phyloP scores from a whole-genome alignment of 2,329 filamentous ascomycete species.

The Aspergillus phoenicis region DNA sequence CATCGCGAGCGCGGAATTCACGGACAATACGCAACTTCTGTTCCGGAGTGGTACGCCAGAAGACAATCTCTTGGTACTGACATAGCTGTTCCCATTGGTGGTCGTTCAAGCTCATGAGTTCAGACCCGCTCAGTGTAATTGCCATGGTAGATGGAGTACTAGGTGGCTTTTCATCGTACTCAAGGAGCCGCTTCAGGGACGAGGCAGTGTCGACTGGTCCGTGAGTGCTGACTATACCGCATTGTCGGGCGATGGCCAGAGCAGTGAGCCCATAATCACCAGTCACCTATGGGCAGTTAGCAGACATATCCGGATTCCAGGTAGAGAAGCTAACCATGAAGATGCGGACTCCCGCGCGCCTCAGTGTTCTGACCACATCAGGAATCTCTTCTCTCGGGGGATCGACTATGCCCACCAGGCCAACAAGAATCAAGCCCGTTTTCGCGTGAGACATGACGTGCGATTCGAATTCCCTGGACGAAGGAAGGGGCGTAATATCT shows the following conservation, averaged over 20 bases:
- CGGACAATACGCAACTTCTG: slow-evolving; percentile 80
- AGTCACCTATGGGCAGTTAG: slow-evolving; percentile 56
- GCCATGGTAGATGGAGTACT: slow-evolving; percentile 38
- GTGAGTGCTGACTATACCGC: slow-evolving; percentile 64
- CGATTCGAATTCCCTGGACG: slow-evolving; percentile 58
- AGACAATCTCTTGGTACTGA: slow-evolving; percentile 71
- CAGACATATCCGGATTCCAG: not conserved
- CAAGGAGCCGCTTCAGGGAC: slow-evolving; percentile 49
- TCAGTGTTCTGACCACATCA: slow-evolving; percentile 62
- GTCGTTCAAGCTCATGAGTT: slow-evolving; percentile 67
- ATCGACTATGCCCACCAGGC: slow-evolving; percentile 62
- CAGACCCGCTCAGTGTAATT: slow-evolving; percentile 66
- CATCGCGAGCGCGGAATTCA: slow-evolving; percentile 65
- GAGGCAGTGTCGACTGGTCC: slow-evolving; percentile 56
- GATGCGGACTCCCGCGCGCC: slow-evolving; percentile 71
- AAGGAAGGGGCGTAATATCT: slow-evolving; percentile 43
- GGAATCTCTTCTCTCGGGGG: slow-evolving; percentile 63
- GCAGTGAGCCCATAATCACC: slow-evolving; percentile 77
- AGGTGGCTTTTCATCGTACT: slow-evolving; percentile 21
- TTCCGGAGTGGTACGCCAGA: slow-evolving; percentile 74
- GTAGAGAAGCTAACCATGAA: slow-evolving; percentile 62
- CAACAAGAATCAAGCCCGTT: slow-evolving; percentile 55
- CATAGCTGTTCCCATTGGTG: slow-evolving; percentile 69
- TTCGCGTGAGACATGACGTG: slow-evolving; percentile 59
- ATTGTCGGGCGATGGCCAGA: slow-evolving; percentile 70